A percentile compares a stretch with the other conserved stretches of the same genome.
These are phyloP conservation scores for Mycena galopus DNA, from an alignment of 768 basidiomycete species.

Conservation along the genomic window DNA sequence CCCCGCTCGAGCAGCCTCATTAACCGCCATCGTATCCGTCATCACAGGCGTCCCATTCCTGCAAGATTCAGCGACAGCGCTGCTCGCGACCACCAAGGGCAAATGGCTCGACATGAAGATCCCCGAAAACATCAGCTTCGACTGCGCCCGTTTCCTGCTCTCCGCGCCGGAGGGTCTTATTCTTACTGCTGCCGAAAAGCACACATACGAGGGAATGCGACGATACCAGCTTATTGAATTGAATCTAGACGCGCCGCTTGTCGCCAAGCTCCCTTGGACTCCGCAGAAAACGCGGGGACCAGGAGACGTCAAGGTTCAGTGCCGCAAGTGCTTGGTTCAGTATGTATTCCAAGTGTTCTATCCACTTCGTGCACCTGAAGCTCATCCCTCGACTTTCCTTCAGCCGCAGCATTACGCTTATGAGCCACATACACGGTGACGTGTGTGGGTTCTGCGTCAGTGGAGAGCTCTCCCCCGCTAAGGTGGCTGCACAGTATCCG, in stretches of 20 bases:
- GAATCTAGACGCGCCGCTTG: conserved; percentile 39
- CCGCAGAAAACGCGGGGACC: conserved; percentile 42
- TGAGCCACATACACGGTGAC: conserved; percentile 34
- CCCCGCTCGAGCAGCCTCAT: conserved; percentile 39
- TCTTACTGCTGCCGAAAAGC: conserved; percentile 32
- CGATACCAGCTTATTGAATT: conserved; percentile 44
- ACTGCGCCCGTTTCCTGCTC: conserved; percentile 43
- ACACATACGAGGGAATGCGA: conserved; percentile 41
- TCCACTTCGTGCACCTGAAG: too few species aligned
- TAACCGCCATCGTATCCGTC: conserved; percentile 42
- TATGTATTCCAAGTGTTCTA: too few species aligned
- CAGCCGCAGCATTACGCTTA: conserved; percentile 43
- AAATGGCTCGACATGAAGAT: conserved; percentile 43
- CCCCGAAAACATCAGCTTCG: conserved; percentile 45
- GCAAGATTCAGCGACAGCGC: conserved; percentile 33
- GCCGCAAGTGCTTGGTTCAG: conserved; percentile 37
- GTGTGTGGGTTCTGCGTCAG: conserved; percentile 39
- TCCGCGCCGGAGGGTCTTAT: conserved; percentile 36
- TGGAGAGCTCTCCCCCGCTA: conserved; percentile 22
- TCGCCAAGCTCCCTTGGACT: conserved; percentile 46
- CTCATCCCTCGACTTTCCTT: too few species aligned
- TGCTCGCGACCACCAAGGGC: conserved; percentile 39
- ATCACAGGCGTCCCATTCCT: conserved; percentile 44
- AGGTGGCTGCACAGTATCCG: conserved; percentile 26
- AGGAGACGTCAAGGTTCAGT: conserved; percentile 41